Evolutionary conservation across 108 stramenopile species (phyloP), one percentile per base, ranked within the genome.

Genomic region (Heterococcus sp.): DNA sequence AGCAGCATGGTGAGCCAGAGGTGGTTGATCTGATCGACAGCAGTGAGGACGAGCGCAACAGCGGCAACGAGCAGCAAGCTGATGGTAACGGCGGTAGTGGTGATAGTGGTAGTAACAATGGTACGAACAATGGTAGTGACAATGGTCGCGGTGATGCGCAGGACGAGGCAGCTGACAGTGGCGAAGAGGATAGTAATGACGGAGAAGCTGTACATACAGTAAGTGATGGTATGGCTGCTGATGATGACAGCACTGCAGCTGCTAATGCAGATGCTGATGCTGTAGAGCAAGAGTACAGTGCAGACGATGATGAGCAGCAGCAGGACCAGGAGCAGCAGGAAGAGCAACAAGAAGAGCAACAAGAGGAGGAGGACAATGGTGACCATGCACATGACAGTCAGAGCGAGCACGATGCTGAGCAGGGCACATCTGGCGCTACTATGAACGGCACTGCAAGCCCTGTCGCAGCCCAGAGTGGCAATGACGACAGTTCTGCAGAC

Each of bases 271-370:
- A 70, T 71, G 27, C 32, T 21, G 58, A 72, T 73, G 69, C 71
- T 70, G 34, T 63, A 79, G 68, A 46, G 78, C 78, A 5, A 72
- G 46, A 71, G 28, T n/a, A n/a, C n/a, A n/a, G n/a, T n/a, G n/a
- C n/a, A n/a, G n/a, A n/a, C n/a, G n/a, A n/a, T n/a, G n/a, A n/a
- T n/a, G n/a, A n/a, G n/a, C n/a, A n/a, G n/a, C n/a, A n/a, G n/a
- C n/a, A n/a, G n/a, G n/a, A n/a, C n/a, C n/a, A n/a, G n/a, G n/a
- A n/a, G n/a, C n/a, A n/a, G n/a, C n/a, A n/a, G n/a, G n/a, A n/a
- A n/a, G n/a, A n/a, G n/a, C n/a, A n/a, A n/a, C n/a, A n/a, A n/a
- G n/a, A n/a, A n/a, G n/a, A n/a, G n/a, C n/a, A n/a, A n/a, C n/a
- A n/a, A n/a, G n/a, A n/a, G n/a, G n/a, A n/a, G n/a, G n/a, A n/a